phyloP scores from a whole-genome alignment of 306 rosid species.

The Purshia tridentata region DNA sequence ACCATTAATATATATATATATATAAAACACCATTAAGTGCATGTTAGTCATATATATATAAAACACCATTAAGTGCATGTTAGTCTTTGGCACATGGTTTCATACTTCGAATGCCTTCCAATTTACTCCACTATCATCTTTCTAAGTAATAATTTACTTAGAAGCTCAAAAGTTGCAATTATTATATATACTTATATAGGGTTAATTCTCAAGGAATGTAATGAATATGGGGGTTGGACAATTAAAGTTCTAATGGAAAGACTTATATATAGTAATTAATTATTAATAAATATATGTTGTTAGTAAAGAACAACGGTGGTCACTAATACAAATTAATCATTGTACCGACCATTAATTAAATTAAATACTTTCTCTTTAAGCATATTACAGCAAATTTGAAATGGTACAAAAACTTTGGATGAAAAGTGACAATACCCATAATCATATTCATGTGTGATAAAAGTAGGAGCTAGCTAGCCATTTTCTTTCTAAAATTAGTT shows the following conservation, averaged over 20 bases:
- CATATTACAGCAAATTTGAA: background rate
- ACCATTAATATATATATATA: too few relatives aligned
- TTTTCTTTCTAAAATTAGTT: background rate
- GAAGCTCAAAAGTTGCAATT: conserved; percentile 31
- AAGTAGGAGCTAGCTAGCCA: background rate
- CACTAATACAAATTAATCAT: conserved; percentile 37
- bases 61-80: conserved; percentile 12
- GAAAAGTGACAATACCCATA: background rate
- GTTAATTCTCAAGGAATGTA: conserved; percentile 24
- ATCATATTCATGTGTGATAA: background rate
- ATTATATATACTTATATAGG: conserved; percentile 30
- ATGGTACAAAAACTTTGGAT: background rate
- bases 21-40: too few relatives aligned
- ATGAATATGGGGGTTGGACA: conserved; percentile 23
- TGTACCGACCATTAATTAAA: too few relatives aligned
- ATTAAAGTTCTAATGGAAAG: conserved; percentile 33
- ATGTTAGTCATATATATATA: too few relatives aligned
- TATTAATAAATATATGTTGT: conserved; percentile 10
- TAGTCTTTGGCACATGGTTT: conserved; percentile 58
- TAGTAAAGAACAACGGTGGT: conserved; percentile 31
- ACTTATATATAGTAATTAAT: background rate
- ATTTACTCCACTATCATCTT: conserved; percentile 53
- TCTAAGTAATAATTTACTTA: conserved; percentile 20
- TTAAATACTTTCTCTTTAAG: background rate
- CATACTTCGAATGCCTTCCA: conserved; percentile 55